phyloP scores from a whole-genome alignment of 1,284 basidiomycete species.

The Puccinia brachypodii region DNA sequence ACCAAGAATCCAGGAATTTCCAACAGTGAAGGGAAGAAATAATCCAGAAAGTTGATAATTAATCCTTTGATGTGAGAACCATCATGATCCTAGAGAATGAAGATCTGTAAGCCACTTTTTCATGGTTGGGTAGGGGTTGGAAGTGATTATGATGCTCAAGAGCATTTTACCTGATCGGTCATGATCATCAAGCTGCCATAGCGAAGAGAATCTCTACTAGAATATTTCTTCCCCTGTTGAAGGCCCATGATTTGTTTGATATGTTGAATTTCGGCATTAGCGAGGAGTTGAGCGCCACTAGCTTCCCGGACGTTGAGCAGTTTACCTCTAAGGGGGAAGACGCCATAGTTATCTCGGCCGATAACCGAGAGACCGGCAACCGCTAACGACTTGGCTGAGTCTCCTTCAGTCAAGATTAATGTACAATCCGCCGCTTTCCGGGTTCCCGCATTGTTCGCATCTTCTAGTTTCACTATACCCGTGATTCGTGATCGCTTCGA shows the following conservation, averaged over 20 bases:
- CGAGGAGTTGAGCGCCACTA: conserved; percentile 91
- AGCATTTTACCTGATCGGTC: conserved; percentile 85
- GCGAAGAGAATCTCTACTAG: conserved; percentile 69
- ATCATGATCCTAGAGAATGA: conserved; percentile 80
- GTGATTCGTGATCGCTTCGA: conserved; percentile 82
- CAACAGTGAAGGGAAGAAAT: conserved; percentile 93
- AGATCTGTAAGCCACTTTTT: not conserved
- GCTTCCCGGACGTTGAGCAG: conserved; percentile 97
- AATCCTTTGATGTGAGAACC: conserved; percentile 99
- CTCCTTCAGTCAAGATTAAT: conserved; percentile 97
- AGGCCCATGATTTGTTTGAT: conserved; percentile 98
- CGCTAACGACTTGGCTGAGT: conserved; percentile 95
- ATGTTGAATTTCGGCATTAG: conserved; percentile 94
- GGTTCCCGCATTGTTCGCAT: conserved; percentile 96
- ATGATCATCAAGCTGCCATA: conserved; percentile 99
- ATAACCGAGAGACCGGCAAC: conserved; percentile 92
- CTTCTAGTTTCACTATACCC: conserved; percentile 89
- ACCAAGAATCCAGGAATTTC: conserved; percentile 90
- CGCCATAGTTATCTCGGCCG: conserved; percentile 93
- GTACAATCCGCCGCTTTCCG: conserved; percentile 80
- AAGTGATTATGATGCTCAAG: conserved; percentile 8
- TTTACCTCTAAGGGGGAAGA: conserved; percentile 97
- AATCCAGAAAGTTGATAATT: conserved; percentile 96
- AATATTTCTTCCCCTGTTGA: conserved; percentile 89
- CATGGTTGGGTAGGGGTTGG: no score